Percentiles rank a stretch among this genome's conserved stretches.
These are phyloP conservation scores for Annona cherimola DNA, from an alignment of 164 flowering plant species.

Conservation along the genomic window DNA sequence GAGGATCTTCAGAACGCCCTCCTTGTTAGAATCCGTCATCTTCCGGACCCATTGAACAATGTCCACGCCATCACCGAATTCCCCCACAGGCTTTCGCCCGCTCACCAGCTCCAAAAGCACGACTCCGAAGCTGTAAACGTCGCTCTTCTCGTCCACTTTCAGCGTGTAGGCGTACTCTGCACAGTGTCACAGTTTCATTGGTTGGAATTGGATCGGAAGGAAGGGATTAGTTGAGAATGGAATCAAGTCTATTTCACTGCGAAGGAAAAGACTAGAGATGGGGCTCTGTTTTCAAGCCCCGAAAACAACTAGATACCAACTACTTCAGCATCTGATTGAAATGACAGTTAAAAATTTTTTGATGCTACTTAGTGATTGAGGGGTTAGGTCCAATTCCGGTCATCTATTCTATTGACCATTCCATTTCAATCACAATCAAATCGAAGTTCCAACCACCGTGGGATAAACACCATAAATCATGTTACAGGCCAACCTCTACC, in stretches of 20 bases:
- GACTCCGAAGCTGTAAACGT: conserved; percentile 96
- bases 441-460: too few relatives aligned
- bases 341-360: too few relatives aligned
- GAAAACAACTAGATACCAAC: too few relatives aligned
- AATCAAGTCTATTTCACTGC: background rate
- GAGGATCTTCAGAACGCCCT: conserved; percentile 67
- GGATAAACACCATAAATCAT: too few relatives aligned
- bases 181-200: background rate
- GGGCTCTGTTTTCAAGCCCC: background rate
- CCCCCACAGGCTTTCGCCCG: conserved; percentile 93
- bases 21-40: conserved; percentile 83
- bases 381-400: too few relatives aligned
- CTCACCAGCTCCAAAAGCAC: conserved; percentile 80
- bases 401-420: too few relatives aligned
- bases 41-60: conserved; percentile 96
- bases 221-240: background rate
- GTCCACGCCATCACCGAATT: conserved; percentile 98
- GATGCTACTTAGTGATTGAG: too few relatives aligned
- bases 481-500: too few relatives aligned
- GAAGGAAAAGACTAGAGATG: background rate
- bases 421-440: too few relatives aligned
- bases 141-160: conserved; percentile 98
- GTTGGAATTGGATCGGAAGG: background rate
- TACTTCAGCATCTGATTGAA: too few relatives aligned
- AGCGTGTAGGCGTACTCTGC: conserved; percentile 96